Evolutionary conservation across 2,329 filamentous ascomycete species (phyloP).

Genomic region (Aspergillus tanneri): DNA sequence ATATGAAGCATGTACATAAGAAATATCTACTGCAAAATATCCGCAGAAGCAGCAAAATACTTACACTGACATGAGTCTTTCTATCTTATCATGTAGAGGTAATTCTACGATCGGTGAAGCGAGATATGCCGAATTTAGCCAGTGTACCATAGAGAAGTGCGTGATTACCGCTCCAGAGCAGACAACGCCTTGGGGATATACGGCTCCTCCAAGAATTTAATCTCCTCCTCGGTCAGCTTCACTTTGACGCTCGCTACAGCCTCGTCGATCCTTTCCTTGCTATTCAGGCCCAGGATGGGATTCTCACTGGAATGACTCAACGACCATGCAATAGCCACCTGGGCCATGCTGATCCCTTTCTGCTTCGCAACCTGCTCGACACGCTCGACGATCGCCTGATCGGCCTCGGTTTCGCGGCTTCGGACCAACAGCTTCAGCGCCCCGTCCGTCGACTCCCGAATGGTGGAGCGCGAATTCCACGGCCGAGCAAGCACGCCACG

Average conservation of each 20-base stretch:
- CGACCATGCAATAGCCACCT: constrained; percentile 65
- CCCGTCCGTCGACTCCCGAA: constrained; percentile 47
- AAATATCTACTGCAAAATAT: not conserved
- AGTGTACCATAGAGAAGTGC: constrained; percentile 1
- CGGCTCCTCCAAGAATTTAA: constrained; percentile 61
- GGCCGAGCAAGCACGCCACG: constrained; percentile 50
- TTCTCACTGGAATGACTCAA: constrained; percentile 53
- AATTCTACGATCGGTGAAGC: too few relatives aligned
- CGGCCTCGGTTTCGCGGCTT: constrained; percentile 45
- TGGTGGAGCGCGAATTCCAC: constrained; percentile 43
- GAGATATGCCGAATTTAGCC: too few relatives aligned
- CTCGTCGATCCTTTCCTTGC: constrained; percentile 60
- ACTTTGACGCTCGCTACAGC: constrained; percentile 51
- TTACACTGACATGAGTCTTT: too few relatives aligned
- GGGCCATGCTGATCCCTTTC: constrained; percentile 60
- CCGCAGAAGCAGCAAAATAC: not conserved
- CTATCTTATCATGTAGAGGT: too few relatives aligned
- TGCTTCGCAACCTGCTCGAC: constrained; percentile 61
- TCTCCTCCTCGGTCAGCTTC: constrained; percentile 58
- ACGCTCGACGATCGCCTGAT: constrained; percentile 54
- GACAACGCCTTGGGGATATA: constrained; percentile 54
- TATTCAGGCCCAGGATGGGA: constrained; percentile 64
- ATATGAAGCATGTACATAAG: not conserved
- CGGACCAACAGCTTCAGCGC: constrained; percentile 45
- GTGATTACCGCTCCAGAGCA: constrained; percentile 30